These are phyloP conservation scores for Yarrowia porcina DNA, from an alignment of 805 yeast species.

Conservation along the genomic window DNA sequence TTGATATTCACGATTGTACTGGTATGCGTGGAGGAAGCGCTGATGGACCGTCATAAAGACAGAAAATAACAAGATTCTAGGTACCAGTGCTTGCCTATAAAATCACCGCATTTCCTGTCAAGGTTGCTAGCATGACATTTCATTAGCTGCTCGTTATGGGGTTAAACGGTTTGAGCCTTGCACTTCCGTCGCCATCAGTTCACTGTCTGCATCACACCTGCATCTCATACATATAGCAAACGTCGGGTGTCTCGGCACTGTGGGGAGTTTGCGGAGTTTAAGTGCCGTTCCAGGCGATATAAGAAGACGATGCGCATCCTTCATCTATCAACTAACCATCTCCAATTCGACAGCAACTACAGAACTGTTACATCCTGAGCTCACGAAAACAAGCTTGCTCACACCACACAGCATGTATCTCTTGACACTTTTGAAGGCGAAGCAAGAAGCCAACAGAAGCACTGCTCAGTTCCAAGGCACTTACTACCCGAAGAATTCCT, in stretches of 20 bases:
- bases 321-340: neutral
- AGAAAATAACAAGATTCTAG: too few species aligned
- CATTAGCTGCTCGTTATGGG: too few species aligned
- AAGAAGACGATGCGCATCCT: neutral
- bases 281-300: neutral
- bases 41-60: too few species aligned
- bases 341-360: neutral
- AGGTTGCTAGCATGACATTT: neutral
- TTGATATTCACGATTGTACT: too few species aligned
- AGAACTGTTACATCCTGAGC: neutral
- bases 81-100: too few species aligned
- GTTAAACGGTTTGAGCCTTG: neutral
- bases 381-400: neutral
- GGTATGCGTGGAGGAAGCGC: too few species aligned
- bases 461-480: neutral
- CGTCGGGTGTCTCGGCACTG: neutral
- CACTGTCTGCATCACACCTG: neutral
- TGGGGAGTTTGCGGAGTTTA: neutral
- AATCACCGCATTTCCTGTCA: too few species aligned
- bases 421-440: neutral
- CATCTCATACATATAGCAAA: neutral
- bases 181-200: neutral
- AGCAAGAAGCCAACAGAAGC: neutral
- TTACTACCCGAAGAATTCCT: neutral
- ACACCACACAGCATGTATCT: conserved; percentile 1